Evolutionary conservation across 1,284 basidiomycete species (phyloP), one percentile per base, ranked within the genome.

Genomic region (Laetiporus sulphureus): DNA sequence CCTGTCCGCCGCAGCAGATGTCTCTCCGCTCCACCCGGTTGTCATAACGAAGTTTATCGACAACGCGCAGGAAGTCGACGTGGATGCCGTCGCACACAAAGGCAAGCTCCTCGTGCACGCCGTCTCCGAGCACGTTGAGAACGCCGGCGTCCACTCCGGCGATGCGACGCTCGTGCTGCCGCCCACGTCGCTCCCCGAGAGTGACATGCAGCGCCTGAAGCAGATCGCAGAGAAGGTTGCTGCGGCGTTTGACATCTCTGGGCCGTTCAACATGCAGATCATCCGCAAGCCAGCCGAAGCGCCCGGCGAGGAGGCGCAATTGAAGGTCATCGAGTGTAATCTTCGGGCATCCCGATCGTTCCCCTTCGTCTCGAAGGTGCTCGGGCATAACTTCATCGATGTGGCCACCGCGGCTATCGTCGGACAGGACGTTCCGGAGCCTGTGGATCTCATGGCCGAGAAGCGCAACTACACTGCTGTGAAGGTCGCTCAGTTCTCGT

Each of bases 271-370:
- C 68, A 99, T 99, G 93, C 96, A 99, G 67, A 80, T 99, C 64
- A 99, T 99, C 67, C 83, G 89, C 59, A 92, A 94, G 66, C 77
- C 81, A 2, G 64, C 77, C 7, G 69, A 68, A 20, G 67, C 65
- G 11, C 57, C 62, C 21, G 75, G 73, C 38, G 69, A 78, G 45
- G 73, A 83, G 42, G 73, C 85, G 6, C 72, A 78, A 46, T 79
- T 99, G 56, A 99, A 97, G 74, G 95, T 99, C 51, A 99, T 99
- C 52, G 95, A 99, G 68, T 99, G 96, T 67, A 99, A 99, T 68
- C 72, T 99, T 40, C 91, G 96, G 53, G 96, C 96, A 20, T 96
- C 93, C 34, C 83, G 96, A 33, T 96, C 91, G 36, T 99, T 98
- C 88, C 96, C 96, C 53, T 99, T 99, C 69, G 96, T 99, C 5